Base-by-base conservation (phyloP, 805 yeast species). In the Candida hungchunana region DNA sequence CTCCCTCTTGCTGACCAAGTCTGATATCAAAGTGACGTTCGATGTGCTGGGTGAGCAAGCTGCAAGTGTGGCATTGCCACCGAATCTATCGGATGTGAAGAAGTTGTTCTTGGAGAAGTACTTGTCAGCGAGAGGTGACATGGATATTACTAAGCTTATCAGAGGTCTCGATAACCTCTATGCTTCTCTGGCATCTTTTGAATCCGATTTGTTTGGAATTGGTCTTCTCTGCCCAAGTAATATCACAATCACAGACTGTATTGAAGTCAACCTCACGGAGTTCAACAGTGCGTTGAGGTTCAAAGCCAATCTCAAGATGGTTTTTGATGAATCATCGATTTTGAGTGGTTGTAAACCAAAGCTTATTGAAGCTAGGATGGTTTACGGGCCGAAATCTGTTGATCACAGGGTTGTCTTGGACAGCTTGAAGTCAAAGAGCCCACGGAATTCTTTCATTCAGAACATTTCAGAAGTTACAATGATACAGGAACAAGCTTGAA, bases 271-370 rank as follows among this genome's bases (percentile, higher is more conserved):
- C 10, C 18, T 54, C 6, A 10, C 28, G 11, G 49, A 49, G 4
- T 44, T 51, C 32, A 46, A 49, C 32, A 43, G 36, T 24, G 2
- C 17, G 4, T 37, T 36, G 12, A 46, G 33, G 24, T 51, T 47
- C 32, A 52, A 52, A 22, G 46, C 44, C 1, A 26, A 26, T 2
- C 23, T 49, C 4, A 26, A 21, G 21, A 24, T 52, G 13, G 22
- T 16, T 4, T 28, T 51, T 6, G 31, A 32, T 17, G 43, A 52
- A 22, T 20, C 19, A 1, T 32, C 41, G 10, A 32, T 51, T 11
- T 39, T 40, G 20, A 26, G 29, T 9, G 14, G 16, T 3, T 25
- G 27, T 14, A 28, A 16, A 7, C 45, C 46, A 2, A 21, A 18
- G 1, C 16, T 31, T 1, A 28, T 37, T 6, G 21, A 35, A 4